phyloP scores from a whole-genome alignment of 306 rosid species.

The Ceratonia siliqua region DNA sequence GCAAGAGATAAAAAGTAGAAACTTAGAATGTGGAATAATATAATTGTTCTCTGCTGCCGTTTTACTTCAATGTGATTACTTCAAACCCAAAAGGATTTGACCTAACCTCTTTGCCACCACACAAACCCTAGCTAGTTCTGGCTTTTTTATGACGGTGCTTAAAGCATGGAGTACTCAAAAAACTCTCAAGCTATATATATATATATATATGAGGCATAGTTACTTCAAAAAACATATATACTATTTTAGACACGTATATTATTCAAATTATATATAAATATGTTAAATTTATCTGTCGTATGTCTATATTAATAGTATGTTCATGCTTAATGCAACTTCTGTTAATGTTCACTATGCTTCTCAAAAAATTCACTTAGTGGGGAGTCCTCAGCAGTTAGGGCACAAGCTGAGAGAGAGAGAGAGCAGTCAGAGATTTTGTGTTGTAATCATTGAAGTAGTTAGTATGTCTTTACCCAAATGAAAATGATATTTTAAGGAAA shows the following conservation, averaged over 20 bases:
- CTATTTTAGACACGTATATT: too few relatives aligned
- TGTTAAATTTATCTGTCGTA: too few relatives aligned
- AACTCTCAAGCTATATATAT: not conserved
- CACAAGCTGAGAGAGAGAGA: constrained; percentile 27
- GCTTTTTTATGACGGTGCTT: not conserved
- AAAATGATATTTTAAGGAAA: constrained; percentile 94
- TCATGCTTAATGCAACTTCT: not conserved
- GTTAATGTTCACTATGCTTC: not conserved
- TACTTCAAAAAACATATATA: too few relatives aligned
- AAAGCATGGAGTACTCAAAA: not conserved
- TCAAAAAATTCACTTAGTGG: not conserved
- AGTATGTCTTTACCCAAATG: constrained; percentile 66
- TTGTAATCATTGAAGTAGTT: constrained; percentile 73
- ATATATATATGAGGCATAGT: too few relatives aligned
- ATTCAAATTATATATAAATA: too few relatives aligned
- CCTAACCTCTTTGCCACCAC: not conserved
- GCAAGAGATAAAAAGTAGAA: not conserved
- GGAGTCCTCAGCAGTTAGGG: not conserved
- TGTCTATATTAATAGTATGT: too few relatives aligned
- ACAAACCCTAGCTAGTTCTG: not conserved
- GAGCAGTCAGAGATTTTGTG: constrained; percentile 83
- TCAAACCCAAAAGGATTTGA: constrained; percentile 31
- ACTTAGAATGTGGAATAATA: not conserved
- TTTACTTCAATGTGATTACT: constrained; percentile 40
- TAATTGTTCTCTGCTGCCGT: not conserved